Percentiles rank a stretch among this genome's conserved stretches.
phyloP scores from a whole-genome alignment of 2,329 filamentous ascomycete species.

The Penicillium digitatum region DNA sequence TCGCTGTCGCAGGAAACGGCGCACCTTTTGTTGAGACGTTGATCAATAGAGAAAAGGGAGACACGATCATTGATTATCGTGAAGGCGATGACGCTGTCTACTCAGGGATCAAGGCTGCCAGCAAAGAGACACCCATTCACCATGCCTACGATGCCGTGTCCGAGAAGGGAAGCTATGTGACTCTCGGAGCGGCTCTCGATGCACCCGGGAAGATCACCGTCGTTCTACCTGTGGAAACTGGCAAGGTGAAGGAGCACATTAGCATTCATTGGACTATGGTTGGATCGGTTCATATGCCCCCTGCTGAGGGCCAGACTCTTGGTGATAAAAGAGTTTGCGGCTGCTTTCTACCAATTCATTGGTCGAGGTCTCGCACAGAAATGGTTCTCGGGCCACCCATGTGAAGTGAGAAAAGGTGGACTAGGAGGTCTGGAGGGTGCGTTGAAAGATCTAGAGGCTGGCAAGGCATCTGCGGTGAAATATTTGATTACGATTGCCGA shows the following conservation, averaged over 20 bases:
- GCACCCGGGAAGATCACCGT: slow-evolving; percentile 39
- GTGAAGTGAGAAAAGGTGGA: slow-evolving; percentile 51
- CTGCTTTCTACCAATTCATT: slow-evolving; percentile 45
- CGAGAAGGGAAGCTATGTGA: slow-evolving; percentile 49
- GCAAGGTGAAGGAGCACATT: slow-evolving; percentile 41
- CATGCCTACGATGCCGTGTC: slow-evolving; percentile 58
- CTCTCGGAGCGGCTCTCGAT: slow-evolving; percentile 46
- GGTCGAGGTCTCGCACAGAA: slow-evolving; percentile 47
- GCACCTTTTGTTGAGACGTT: slow-evolving; percentile 50
- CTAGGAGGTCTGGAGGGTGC: slow-evolving; percentile 53
- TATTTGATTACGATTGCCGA: slow-evolving; percentile 58
- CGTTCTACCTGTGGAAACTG: slow-evolving; percentile 44
- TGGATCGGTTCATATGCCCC: slow-evolving; percentile 23
- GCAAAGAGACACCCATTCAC: slow-evolving; percentile 40
- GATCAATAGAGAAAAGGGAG: slow-evolving; percentile 53
- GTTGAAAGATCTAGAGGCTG: slow-evolving; percentile 54
- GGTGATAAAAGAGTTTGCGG: slow-evolving; percentile 45
- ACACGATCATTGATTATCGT: slow-evolving; percentile 60
- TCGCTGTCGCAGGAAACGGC: slow-evolving; percentile 56
- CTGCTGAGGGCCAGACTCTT: slow-evolving; percentile 20
- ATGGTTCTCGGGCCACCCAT: slow-evolving; percentile 50
- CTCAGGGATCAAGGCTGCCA: slow-evolving; percentile 37
- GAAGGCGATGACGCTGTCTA: slow-evolving; percentile 53
- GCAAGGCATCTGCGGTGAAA: slow-evolving; percentile 61
- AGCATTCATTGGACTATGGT: slow-evolving; percentile 38